These are phyloP conservation scores for Trypanosomatidae sp. DNA, from an alignment of 208 protist genomes.

Conservation along the genomic window DNA sequence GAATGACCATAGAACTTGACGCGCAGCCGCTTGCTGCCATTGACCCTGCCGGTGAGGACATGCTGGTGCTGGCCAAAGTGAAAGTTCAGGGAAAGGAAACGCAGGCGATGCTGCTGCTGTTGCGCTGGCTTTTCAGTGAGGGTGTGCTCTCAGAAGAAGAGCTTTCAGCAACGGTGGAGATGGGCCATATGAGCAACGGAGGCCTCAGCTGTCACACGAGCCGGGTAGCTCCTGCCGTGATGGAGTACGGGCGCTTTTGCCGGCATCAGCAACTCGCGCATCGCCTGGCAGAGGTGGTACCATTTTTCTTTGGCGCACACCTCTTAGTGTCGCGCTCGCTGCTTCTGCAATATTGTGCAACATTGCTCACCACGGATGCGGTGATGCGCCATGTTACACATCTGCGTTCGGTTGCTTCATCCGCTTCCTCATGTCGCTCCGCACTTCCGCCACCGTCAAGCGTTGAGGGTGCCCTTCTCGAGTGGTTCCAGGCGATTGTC, in stretches of 20 bases:
- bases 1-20: not conserved
- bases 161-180: slow-evolving; percentile 27
- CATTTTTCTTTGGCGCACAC: slow-evolving; percentile 68
- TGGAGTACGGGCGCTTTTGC: not conserved
- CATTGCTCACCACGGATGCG: slow-evolving; percentile 34
- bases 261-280: slow-evolving; percentile 29
- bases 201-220: not conserved
- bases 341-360: slow-evolving; percentile 51
- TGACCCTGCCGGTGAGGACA: not conserved
- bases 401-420: slow-evolving; percentile 4
- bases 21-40: slow-evolving; percentile 1
- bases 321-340: slow-evolving; percentile 55
- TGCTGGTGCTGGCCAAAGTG: not conserved
- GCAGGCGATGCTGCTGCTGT: slow-evolving; percentile 41
- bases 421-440: not conserved
- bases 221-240: not conserved
- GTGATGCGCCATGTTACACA: slow-evolving; percentile 41
- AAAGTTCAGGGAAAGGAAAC: not conserved
- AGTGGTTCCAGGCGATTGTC: slow-evolving; percentile 28
- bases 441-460: slow-evolving; percentile 10
- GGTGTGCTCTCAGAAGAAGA: slow-evolving; percentile 28
- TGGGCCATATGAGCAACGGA: slow-evolving; percentile 5
- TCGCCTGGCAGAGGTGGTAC: slow-evolving; percentile 32
- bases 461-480: slow-evolving; percentile 24
- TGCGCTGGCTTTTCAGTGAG: slow-evolving; percentile 47